Conservation (phyloP, 352 stramenopile species). For the Phytopythium helicoides region DNA sequence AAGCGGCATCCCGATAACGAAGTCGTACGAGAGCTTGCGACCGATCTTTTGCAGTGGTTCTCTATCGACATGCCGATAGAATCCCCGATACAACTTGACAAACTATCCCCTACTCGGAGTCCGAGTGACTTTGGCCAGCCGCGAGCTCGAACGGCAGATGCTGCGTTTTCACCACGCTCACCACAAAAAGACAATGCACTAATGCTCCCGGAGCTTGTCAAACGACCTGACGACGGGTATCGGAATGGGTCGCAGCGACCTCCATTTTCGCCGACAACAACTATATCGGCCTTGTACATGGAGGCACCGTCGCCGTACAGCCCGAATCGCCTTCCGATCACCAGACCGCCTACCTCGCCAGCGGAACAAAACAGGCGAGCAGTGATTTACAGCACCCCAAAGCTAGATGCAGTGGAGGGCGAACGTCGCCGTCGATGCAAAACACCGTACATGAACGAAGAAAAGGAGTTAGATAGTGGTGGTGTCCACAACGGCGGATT, state of each 20-base stretch:
- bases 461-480: slow-evolving; percentile 8
- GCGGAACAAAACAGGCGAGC: slow-evolving; percentile 42
- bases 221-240: slow-evolving; percentile 6
- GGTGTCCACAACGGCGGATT: slow-evolving; percentile 8
- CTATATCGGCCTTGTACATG: slow-evolving; percentile 56
- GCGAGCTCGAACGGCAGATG: slow-evolving; percentile 1
- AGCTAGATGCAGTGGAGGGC: slow-evolving; percentile 47
- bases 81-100: slow-evolving; percentile 44
- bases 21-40: slow-evolving; percentile 35
- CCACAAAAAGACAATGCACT: slow-evolving; percentile 8
- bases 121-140: background rate
- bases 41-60: slow-evolving; percentile 43
- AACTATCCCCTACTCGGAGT: background rate
- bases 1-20: slow-evolving; percentile 62
- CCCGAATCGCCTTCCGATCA: slow-evolving; percentile 35
- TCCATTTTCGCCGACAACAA: slow-evolving; percentile 51
- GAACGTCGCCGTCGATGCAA: slow-evolving; percentile 42
- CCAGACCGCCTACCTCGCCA: slow-evolving; percentile 40
- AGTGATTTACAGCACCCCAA: slow-evolving; percentile 63
- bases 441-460: slow-evolving; percentile 43
- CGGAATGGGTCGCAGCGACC: slow-evolving; percentile 14
- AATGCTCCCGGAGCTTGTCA: slow-evolving; percentile 35
- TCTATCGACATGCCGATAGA: slow-evolving; percentile 52
- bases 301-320: slow-evolving; percentile 53
- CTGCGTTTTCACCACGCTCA: background rate